phyloP scores from a whole-genome alignment of 2,329 filamentous ascomycete genomes.

The Venturia nashicola region DNA sequence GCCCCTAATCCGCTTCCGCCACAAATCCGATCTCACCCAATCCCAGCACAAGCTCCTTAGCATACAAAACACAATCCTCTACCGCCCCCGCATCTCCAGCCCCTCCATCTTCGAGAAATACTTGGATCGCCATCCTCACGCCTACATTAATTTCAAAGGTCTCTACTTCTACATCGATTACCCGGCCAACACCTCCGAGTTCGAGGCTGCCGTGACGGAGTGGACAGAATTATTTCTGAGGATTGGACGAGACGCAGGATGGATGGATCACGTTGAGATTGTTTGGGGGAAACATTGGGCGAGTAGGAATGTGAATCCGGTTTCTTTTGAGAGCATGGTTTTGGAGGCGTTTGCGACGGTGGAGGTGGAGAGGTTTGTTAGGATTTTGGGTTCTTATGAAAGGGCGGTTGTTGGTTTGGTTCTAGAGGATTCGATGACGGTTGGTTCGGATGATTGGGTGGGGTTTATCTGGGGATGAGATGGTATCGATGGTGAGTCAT shows the following conservation, averaged over 20 bases:
- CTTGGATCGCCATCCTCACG: neutral
- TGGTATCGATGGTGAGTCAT: neutral
- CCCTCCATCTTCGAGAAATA: neutral
- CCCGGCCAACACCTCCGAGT: neutral
- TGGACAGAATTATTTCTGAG: neutral
- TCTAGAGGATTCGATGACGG: neutral
- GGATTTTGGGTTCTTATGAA: neutral
- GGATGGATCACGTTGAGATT: neutral
- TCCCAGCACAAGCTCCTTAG: neutral
- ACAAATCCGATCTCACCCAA: neutral
- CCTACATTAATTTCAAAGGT: neutral
- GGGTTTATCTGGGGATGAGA: neutral
- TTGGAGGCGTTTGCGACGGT: neutral
- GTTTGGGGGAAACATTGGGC: neutral
- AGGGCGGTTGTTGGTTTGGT: neutral
- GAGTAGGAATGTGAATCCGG: neutral
- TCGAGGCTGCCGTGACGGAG: neutral
- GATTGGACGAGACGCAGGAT: neutral
- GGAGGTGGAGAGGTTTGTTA: constrained; percentile 1
- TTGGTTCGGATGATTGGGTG: neutral
- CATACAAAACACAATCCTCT: neutral
- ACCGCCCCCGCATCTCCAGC: neutral
- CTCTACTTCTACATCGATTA: neutral
- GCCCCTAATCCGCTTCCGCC: neutral
- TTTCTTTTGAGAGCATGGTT: neutral